Conservation (phyloP, 23 red algal genomes). For the Cyanidiococcus yangmingshanensis region DNA sequence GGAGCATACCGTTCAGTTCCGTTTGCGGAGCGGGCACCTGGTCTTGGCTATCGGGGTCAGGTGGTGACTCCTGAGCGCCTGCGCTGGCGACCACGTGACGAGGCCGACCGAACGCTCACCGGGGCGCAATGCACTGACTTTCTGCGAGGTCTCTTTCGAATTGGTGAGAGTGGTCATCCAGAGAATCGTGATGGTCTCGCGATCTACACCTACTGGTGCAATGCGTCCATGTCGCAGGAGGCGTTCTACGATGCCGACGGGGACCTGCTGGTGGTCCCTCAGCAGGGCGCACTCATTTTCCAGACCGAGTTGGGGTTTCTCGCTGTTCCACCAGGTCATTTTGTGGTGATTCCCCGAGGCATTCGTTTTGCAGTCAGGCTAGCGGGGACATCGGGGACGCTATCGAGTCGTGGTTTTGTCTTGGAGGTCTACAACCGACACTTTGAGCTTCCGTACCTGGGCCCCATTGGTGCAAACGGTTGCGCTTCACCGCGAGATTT, state of each 20-base stretch:
- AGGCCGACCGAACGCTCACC: neutral
- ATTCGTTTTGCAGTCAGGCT: conserved; percentile 50
- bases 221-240: conserved; percentile 34
- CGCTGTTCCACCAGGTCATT: conserved; percentile 28
- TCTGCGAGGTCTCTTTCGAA: conserved; percentile 46
- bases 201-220: conserved; percentile 42
- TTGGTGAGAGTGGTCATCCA: conserved; percentile 42
- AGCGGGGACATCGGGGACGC: neutral
- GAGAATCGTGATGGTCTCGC: conserved; percentile 38
- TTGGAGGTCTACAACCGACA: conserved; percentile 46
- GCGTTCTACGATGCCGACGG: conserved; percentile 52
- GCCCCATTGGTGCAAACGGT: conserved; percentile 54
- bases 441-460: conserved; percentile 64
- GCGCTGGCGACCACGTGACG: conserved; percentile 44
- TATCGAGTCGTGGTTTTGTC: conserved; percentile 33
- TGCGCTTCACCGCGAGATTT: conserved; percentile 52
- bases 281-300: conserved; percentile 39
- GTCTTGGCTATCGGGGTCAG: neutral
- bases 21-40: conserved; percentile 13
- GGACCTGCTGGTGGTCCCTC: conserved; percentile 59
- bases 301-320: conserved; percentile 58
- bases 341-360: conserved; percentile 52
- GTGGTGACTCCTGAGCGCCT: conserved; percentile 50
- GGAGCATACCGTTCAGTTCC: neutral
- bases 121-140: conserved; percentile 26